A percentile compares a stretch with the other conserved stretches of the same genome.
phyloP scores from a whole-genome alignment of 768 basidiomycete species.

The Lentinula aciculospora region DNA sequence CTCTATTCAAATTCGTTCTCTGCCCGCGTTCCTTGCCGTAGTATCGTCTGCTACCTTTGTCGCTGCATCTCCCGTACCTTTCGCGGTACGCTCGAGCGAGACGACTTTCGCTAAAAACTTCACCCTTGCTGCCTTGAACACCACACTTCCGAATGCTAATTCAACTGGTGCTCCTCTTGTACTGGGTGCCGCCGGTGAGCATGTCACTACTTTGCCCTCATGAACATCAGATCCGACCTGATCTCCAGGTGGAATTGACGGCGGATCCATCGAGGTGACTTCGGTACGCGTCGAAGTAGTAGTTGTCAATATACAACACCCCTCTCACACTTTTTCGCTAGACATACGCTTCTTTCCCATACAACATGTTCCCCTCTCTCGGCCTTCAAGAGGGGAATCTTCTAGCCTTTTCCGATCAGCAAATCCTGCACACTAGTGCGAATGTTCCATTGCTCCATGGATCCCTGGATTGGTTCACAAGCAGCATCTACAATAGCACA shows the following conservation, averaged over 20 bases:
- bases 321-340: constrained; percentile 11
- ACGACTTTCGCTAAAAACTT: constrained; percentile 23
- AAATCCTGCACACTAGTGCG: constrained; percentile 32
- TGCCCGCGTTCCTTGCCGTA: neutral
- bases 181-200: constrained; percentile 31
- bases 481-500: constrained; percentile 20
- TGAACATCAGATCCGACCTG: neutral
- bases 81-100: neutral
- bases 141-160: constrained; percentile 34
- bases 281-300: constrained; percentile 27
- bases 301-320: neutral
- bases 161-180: constrained; percentile 41
- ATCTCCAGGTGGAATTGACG: constrained; percentile 26
- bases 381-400: constrained; percentile 31
- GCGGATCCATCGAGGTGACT: constrained; percentile 37
- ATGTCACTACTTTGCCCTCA: neutral
- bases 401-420: constrained; percentile 26
- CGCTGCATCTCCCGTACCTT: neutral
- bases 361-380: constrained; percentile 39
- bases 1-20: neutral
- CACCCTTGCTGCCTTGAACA: constrained; percentile 40
- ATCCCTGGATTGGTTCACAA: constrained; percentile 32
- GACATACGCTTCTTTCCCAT: constrained; percentile 46
- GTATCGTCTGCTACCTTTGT: neutral
- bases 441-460: constrained; percentile 25